Evolutionary conservation across 805 yeast species (phyloP).

Genomic region (Candida incommunis): DNA sequence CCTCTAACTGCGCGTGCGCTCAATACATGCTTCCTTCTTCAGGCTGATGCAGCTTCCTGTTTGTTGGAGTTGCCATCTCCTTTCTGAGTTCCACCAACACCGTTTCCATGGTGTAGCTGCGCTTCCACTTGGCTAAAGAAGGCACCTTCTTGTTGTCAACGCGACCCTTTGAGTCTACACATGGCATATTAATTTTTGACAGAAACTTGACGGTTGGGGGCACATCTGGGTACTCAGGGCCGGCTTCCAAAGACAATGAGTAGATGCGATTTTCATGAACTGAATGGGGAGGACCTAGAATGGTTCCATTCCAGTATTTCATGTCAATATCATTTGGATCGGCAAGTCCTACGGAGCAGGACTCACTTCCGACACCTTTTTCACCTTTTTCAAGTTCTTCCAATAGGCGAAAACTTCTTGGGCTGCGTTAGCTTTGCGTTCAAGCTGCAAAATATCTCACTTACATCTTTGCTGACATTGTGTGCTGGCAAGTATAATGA

Average conservation of each 20-base stretch:
- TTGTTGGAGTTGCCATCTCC: conserved; percentile 72
- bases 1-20: too few relatives aligned
- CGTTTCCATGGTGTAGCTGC: conserved; percentile 89
- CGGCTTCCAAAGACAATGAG: conserved; percentile 69
- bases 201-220: conserved; percentile 78
- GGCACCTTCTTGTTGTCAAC: conserved; percentile 42
- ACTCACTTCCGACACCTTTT: conserved; percentile 92
- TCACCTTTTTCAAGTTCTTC: conserved; percentile 98
- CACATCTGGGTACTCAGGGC: conserved; percentile 67
- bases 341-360: conserved; percentile 87
- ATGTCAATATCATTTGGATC: conserved; percentile 84
- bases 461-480: conserved; percentile 1
- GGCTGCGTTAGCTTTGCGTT: conserved; percentile 26
- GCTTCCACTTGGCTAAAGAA: conserved; percentile 70
- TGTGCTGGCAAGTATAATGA: too few relatives aligned
- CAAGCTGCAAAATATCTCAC: too few relatives aligned
- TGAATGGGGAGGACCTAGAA: conserved; percentile 90
- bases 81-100: conserved; percentile 68
- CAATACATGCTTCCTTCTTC: too few relatives aligned
- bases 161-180: conserved; percentile 58
- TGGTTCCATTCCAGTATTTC: conserved; percentile 97
- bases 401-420: conserved; percentile 84
- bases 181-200: conserved; percentile 79
- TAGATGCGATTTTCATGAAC: conserved; percentile 89
- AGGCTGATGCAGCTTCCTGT: conserved; percentile 83